Evolutionary conservation across 2,329 filamentous ascomycete species (phyloP).

Genomic region (Penicillium polonicum): DNA sequence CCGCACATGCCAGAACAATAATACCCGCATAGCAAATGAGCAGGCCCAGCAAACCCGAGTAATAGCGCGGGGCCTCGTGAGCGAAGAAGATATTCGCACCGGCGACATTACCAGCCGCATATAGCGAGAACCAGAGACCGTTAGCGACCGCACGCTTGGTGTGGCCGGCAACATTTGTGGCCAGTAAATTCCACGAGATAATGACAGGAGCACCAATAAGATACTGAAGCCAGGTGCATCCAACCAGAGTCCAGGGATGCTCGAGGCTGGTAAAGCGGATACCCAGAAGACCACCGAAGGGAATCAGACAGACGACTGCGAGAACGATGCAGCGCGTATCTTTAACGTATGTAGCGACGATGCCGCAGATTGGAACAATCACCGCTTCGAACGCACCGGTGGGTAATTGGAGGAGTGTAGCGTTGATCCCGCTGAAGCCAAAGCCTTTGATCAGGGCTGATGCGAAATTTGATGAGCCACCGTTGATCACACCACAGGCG

Average conservation of each 20-base stretch:
- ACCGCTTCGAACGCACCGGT: constrained; percentile 36
- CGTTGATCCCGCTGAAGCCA: constrained; percentile 32
- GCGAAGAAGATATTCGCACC: constrained; percentile 51
- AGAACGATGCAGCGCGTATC: constrained; percentile 40
- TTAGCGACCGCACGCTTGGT: constrained; percentile 53
- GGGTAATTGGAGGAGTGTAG: constrained; percentile 37
- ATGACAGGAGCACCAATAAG: constrained; percentile 53
- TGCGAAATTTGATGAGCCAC: constrained; percentile 51
- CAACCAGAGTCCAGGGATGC: constrained; percentile 51
- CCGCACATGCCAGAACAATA: constrained; percentile 33
- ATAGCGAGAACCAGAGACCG: constrained; percentile 51
- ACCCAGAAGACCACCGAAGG: constrained; percentile 50
- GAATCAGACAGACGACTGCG: constrained; percentile 30
- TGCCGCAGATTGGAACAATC: constrained; percentile 39
- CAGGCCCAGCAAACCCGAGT: constrained; percentile 46
- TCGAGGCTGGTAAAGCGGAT: constrained; percentile 50
- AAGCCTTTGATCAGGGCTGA: constrained; percentile 49
- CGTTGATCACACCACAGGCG: constrained; percentile 50
- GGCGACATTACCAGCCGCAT: constrained; percentile 51
- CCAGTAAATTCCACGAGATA: constrained; percentile 53
- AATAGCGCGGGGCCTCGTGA: constrained; percentile 46
- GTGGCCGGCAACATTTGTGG: constrained; percentile 50
- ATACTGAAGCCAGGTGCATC: constrained; percentile 55
- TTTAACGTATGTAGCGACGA: constrained; percentile 46
- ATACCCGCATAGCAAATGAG: constrained; percentile 47